These are phyloP conservation scores for Tolypocladium cylindrosporum DNA, from an alignment of 2,329 filamentous ascomycete species.

Conservation along the genomic window DNA sequence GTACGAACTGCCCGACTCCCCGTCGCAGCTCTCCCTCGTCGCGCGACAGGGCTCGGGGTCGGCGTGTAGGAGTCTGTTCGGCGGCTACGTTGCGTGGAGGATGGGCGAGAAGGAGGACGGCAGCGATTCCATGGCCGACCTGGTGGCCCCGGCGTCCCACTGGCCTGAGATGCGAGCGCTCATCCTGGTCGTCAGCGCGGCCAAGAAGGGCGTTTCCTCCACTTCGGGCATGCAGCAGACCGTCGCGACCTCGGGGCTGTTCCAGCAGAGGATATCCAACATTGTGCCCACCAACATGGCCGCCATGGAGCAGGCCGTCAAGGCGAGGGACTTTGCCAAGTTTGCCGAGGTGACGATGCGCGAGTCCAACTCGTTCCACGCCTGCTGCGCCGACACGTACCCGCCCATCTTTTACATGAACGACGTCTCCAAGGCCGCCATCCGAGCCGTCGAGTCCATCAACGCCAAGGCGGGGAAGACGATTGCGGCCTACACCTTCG, in stretches of 20 bases:
- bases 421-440: constrained; percentile 78
- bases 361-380: constrained; percentile 96
- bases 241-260: constrained; percentile 81
- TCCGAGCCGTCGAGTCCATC: constrained; percentile 80
- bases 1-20: constrained; percentile 72
- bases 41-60: constrained; percentile 91
- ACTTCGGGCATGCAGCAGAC: constrained; percentile 97
- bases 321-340: constrained; percentile 66
- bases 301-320: constrained; percentile 74
- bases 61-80: constrained; percentile 86
- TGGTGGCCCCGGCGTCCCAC: constrained; percentile 79
- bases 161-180: constrained; percentile 94
- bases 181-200: constrained; percentile 82
- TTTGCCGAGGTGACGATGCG: constrained; percentile 93
- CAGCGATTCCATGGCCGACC: constrained; percentile 75
- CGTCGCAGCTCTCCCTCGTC: constrained; percentile 77
- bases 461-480: constrained; percentile 70
- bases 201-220: constrained; percentile 90
- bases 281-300: constrained; percentile 79
- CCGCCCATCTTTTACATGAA: constrained; percentile 99
- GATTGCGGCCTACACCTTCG: constrained; percentile 91
- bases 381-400: constrained; percentile 86
- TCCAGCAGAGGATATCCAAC: constrained; percentile 61
- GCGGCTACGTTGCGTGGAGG: constrained; percentile 93
- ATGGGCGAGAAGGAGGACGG: constrained; percentile 69